These are phyloP conservation scores for Chytridium lagenaria DNA, from an alignment of 371 early-diverging fungal genomes.

Conservation along the genomic window DNA sequence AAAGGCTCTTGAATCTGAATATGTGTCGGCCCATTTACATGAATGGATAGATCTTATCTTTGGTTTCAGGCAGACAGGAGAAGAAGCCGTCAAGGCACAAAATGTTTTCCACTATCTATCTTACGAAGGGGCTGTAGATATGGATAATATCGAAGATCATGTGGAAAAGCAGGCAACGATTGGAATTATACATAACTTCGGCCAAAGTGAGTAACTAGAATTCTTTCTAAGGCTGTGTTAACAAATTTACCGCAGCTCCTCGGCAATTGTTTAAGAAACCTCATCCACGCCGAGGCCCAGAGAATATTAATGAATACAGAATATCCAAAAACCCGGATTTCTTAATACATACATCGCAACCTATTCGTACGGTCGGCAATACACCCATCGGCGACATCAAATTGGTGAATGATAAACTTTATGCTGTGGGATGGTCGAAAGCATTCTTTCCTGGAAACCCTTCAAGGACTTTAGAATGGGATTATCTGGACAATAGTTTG, in stretches of 20 bases:
- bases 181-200: slow-evolving; percentile 91
- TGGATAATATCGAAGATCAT: slow-evolving; percentile 82
- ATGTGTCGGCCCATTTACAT: slow-evolving; percentile 80
- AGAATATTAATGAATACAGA: not conserved
- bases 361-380: not conserved
- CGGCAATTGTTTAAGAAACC: slow-evolving; percentile 81
- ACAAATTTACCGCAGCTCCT: slow-evolving; percentile 55
- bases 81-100: slow-evolving; percentile 75
- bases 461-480: slow-evolving; percentile 74
- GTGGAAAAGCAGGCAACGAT: slow-evolving; percentile 83
- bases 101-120: slow-evolving; percentile 88
- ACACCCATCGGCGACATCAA: slow-evolving; percentile 5
- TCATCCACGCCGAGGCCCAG: slow-evolving; percentile 60
- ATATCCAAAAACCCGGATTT: not conserved
- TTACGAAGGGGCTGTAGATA: slow-evolving; percentile 85
- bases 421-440: slow-evolving; percentile 13
- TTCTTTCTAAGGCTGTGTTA: not conserved
- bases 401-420: not conserved
- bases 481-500: slow-evolving; percentile 70
- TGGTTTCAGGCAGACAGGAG: slow-evolving; percentile 88
- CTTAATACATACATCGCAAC: not conserved
- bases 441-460: slow-evolving; percentile 27
- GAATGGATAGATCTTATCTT: slow-evolving; percentile 92
- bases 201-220: slow-evolving; percentile 64
- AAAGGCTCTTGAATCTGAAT: slow-evolving; percentile 84